A percentile compares a stretch with the other conserved stretches of the same genome.
phyloP scores from a whole-genome alignment of 2,329 filamentous ascomycete species.

The Botrytis elliptica region DNA sequence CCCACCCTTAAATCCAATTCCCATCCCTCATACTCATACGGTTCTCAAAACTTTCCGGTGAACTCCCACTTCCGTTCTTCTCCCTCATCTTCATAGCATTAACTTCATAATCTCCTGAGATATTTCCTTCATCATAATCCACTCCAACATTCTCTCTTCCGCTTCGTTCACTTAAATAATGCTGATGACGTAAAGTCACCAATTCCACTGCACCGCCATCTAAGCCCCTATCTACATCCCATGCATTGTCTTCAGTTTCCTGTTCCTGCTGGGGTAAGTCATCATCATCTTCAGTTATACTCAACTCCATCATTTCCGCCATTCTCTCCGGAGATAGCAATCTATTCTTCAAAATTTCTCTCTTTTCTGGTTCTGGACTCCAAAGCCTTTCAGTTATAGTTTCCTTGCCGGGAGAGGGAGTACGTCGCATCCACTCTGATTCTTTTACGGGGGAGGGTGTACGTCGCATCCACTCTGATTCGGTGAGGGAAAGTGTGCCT shows the following conservation, averaged over 20 bases:
- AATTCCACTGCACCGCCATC: not conserved
- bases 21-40: constrained; percentile 17
- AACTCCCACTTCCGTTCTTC: not conserved
- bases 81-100: constrained; percentile 13
- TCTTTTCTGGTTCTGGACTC: constrained; percentile 16
- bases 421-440: constrained; percentile 34
- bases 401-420: constrained; percentile 27
- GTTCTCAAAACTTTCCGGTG: not conserved
- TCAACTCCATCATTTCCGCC: constrained; percentile 8
- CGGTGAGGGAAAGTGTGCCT: constrained; percentile 28
- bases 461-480: constrained; percentile 35
- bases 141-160: not conserved
- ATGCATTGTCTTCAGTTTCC: not conserved
- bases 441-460: constrained; percentile 30
- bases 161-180: not conserved
- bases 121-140: not conserved
- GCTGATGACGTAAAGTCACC: not conserved
- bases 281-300: not conserved
- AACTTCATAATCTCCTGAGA: constrained; percentile 1
- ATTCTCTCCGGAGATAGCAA: not conserved
- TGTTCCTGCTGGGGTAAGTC: not conserved
- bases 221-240: not conserved
- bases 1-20: constrained; percentile 27
- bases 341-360: not conserved
- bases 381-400: constrained; percentile 12